Base-by-base conservation (phyloP, 768 basidiomycete species). In the Hydnum rufescens region DNA sequence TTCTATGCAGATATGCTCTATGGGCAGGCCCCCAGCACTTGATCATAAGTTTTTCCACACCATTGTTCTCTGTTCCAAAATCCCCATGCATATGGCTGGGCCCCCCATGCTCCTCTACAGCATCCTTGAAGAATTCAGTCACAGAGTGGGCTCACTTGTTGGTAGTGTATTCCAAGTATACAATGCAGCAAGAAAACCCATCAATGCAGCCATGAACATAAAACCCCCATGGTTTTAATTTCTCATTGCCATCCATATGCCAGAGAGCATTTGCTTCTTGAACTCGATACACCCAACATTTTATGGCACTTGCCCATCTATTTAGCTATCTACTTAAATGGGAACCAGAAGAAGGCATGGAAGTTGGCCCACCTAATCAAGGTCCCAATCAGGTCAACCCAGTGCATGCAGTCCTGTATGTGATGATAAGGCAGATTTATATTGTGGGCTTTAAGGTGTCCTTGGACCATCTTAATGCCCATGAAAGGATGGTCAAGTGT, bases 81-180 rank as follows among this genome's bases (percentile, higher is more conserved):
- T 64, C 63, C 5, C 61, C 63, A 2, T 59, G 54, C 4, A 57
- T 29, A 3, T 60, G 57, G 18, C 54, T 56, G 8, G 63, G 63
- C 26, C 57, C 42, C 19, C 61, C 59, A 54, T 56, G 54, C 3
- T 3, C 44, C 53, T n/a, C 42, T 49, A 23, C 58, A 6, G 59
- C 54, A 4, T 58, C 53, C 0, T 54, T 26, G 54, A 73, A 71
- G 1, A 72, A 52, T 2, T 59, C 43, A 5, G 68, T 59, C 2
- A 73, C 68, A 16, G 43, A 44, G 16, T n/a, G 30, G 3, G 53
- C 52, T 6, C 42, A 23, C 42, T 56, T 56, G 48, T 48, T 56
- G 18, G 42, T 32, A 22, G 13, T 32, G 16, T 47, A 47, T 1
- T 30, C 16, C 31, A 56, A 22, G 3, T 13, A 42, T 3, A 28